Conservation (phyloP, 108 stramenopile genomes). For the Cyclotella sp. region DNA sequence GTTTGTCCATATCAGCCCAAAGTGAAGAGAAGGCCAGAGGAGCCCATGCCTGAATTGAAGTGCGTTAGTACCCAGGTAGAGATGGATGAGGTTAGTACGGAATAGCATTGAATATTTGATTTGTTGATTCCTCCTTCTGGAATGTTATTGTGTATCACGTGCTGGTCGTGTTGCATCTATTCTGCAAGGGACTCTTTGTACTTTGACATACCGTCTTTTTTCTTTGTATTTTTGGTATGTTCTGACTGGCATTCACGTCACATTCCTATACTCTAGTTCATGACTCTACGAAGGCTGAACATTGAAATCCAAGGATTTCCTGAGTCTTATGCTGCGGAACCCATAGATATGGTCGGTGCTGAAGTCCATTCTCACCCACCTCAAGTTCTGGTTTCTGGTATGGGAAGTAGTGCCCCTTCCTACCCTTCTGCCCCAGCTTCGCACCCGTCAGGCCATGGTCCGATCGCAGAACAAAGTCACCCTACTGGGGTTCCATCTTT, state of each 20-base stretch:
- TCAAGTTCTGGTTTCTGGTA: background rate
- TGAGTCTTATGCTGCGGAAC: slow-evolving; percentile 84
- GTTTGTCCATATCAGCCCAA: slow-evolving; percentile 94
- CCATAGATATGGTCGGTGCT: slow-evolving; percentile 51
- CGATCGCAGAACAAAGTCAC: background rate
- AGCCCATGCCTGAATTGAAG: slow-evolving; percentile 84
- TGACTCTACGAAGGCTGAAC: slow-evolving; percentile 87
- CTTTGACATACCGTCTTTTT: background rate
- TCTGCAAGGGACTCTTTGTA: background rate
- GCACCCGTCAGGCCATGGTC: background rate
- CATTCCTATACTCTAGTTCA: slow-evolving; percentile 52
- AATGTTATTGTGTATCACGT: background rate
- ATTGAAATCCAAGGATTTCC: slow-evolving; percentile 90
- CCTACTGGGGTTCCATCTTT: background rate
- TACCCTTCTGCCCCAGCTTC: slow-evolving; percentile 4
- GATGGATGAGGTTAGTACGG: slow-evolving; percentile 78
- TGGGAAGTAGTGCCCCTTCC: background rate
- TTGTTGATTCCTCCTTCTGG: background rate
- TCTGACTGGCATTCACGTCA: background rate
- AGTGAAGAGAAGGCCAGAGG: slow-evolving; percentile 80
- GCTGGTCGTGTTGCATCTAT: background rate
- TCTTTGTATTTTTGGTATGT: slow-evolving; percentile 12
- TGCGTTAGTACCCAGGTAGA: slow-evolving; percentile 88
- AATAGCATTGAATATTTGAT: background rate
- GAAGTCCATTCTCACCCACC: slow-evolving; percentile 45